phyloP scores from a whole-genome alignment of 306 rosid species.

The Prunus davidiana region DNA sequence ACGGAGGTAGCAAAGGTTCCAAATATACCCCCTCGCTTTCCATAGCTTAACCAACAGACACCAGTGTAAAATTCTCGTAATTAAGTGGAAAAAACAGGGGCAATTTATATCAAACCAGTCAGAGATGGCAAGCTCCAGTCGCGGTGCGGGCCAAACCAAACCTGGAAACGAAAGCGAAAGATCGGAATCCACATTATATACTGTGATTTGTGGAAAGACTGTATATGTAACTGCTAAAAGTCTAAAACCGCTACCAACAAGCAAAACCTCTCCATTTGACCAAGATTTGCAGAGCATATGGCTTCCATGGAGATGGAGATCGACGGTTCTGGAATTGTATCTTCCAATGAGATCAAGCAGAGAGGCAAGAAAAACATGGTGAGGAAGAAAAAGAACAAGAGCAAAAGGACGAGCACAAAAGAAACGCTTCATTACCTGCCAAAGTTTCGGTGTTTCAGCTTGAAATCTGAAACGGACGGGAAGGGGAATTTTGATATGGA shows the following conservation, averaged over 20 bases:
- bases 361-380: not conserved
- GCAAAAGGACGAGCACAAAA: not conserved
- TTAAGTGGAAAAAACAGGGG: not conserved
- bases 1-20: not conserved
- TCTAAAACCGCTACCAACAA: not conserved
- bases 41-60: too few species aligned
- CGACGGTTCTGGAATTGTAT: not conserved
- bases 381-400: constrained; percentile 22
- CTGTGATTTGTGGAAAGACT: not conserved
- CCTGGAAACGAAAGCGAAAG: not conserved
- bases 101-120: not conserved
- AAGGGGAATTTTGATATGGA: constrained; percentile 54
- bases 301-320: constrained; percentile 35
- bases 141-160: not conserved
- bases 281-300: not conserved
- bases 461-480: constrained; percentile 33
- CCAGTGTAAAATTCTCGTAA: not conserved
- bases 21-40: not conserved
- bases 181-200: not conserved
- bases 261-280: not conserved
- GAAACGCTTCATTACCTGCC: constrained; percentile 23
- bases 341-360: constrained; percentile 10
- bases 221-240: too few species aligned
- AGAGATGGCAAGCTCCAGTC: not conserved
- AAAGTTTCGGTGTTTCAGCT: constrained; percentile 56